Base-by-base conservation (phyloP, 2,329 filamentous ascomycete genomes). In the Dactylonectria macrodidyma region DNA sequence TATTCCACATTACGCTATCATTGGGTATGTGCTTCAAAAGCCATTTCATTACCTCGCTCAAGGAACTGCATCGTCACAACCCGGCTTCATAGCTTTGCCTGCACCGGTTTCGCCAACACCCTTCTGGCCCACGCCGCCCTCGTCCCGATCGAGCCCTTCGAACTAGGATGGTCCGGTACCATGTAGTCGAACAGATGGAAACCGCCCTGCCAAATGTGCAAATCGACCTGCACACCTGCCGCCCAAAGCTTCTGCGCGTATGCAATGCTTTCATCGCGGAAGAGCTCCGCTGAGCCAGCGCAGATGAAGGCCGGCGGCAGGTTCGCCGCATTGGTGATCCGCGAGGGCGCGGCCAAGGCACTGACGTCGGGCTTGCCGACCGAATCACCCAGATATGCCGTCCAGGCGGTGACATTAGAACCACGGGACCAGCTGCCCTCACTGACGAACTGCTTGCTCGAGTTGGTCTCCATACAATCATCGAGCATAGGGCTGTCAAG, bases 401-500 rank as follows among this genome's bases (percentile, higher is more conserved):
- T 72, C 84, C 84, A 86, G 5, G 78, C 83, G 4, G 79, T 82
- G 47, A 76, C 69, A 70, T 84, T 85, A 60, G 80, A 78, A 47
- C 76, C 77, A 5, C 72, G 71, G 2, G 72, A 75, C 82, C 83
- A 86, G 19, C 76, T 76, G 0, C 77, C 75, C 34, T 79, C 76
- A 3, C 73, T 71, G 26, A 78, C 77, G 55, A 81, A 78, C 14
- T 81, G 78, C 14, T 69, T 68, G n/a, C 76, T 75, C 5, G 79
- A 78, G 8, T 66, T 66, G n/a, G 67, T 74, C n/a, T 78, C 75
- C 48, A 77, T 80, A 54, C 79, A 74, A 66, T 86, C 82, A 70
- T 87, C 84, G 12, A 87, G 75, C 84, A 86, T 86, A 3, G 83
- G 84, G 56, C 83, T 83, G 52, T 83, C 76, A 11, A 86, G 78